These are phyloP conservation scores for Fusarium sp. DNA, from an alignment of 2,329 filamentous ascomycete genomes.

Conservation along the genomic window DNA sequence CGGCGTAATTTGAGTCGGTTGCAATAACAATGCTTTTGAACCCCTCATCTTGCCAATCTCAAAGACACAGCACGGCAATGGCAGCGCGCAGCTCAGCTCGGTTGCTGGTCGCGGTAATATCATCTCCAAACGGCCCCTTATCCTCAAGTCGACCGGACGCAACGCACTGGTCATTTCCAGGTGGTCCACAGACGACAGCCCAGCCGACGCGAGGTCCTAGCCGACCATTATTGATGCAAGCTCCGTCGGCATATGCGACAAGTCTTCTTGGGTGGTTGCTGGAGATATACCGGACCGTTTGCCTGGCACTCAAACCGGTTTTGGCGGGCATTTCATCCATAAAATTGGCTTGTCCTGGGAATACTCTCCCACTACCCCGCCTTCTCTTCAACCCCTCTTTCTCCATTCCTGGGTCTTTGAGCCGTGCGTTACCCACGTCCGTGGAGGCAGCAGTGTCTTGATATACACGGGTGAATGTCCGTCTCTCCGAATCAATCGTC, in stretches of 20 bases:
- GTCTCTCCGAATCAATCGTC: slow-evolving; percentile 1
- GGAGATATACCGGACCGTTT: slow-evolving; percentile 17
- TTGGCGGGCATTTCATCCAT: not conserved
- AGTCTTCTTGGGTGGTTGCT: slow-evolving; percentile 43
- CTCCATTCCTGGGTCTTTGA: no score
- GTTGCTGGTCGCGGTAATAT: slow-evolving; percentile 57
- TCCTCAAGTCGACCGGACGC: slow-evolving; percentile 54
- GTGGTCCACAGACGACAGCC: slow-evolving; percentile 47
- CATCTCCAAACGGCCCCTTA: slow-evolving; percentile 55
- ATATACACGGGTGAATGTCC: no score
- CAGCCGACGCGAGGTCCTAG: slow-evolving; percentile 54
- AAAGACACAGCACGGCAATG: slow-evolving; percentile 18
- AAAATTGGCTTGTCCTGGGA: no score
- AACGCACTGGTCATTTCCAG: not conserved
- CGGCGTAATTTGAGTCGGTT: slow-evolving; percentile 23
- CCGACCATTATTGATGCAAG: slow-evolving; percentile 57
- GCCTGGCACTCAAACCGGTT: not conserved
- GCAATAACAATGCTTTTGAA: slow-evolving; percentile 55
- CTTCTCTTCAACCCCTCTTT: no score
- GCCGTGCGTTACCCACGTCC: no score
- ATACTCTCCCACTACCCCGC: no score
- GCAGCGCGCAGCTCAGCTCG: slow-evolving; percentile 34
- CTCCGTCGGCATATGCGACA: slow-evolving; percentile 56
- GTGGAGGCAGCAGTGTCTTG: no score
- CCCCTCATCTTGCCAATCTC: slow-evolving; percentile 44